A percentile compares a stretch with the other conserved stretches of the same genome.
These are phyloP conservation scores for Mucor piriformis DNA, from an alignment of 371 early-diverging fungal genomes.

Conservation along the genomic window DNA sequence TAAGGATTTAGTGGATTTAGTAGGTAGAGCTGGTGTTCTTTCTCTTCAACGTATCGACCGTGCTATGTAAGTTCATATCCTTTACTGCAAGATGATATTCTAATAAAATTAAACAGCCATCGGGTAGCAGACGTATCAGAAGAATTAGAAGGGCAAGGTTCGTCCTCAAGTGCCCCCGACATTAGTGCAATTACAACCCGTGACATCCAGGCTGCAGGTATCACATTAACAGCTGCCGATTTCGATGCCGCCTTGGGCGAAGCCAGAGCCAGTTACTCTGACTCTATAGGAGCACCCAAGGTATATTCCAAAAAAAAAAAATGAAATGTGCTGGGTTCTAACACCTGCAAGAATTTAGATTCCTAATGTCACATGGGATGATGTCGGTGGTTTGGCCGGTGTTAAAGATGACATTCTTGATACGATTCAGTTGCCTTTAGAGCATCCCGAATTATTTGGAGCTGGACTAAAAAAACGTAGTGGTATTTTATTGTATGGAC, in stretches of 20 bases:
- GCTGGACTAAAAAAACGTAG: slow-evolving; percentile 97
- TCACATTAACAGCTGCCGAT: slow-evolving; percentile 75
- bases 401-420: slow-evolving; percentile 98
- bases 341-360: slow-evolving; percentile 66
- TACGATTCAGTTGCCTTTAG: slow-evolving; percentile 97
- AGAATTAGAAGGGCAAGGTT: slow-evolving; percentile 5
- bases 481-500: slow-evolving; percentile 94
- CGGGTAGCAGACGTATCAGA: slow-evolving; percentile 12
- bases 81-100: not conserved
- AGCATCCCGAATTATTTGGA: slow-evolving; percentile 97
- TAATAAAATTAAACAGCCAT: slow-evolving; percentile 5
- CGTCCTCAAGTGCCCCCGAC: not conserved
- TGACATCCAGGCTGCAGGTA: slow-evolving; percentile 72
- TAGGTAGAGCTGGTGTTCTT: slow-evolving; percentile 70
- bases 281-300: slow-evolving; percentile 95
- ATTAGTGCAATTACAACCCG: slow-evolving; percentile 30
- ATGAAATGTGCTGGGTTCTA: too few relatives aligned
- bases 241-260: slow-evolving; percentile 79
- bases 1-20: slow-evolving; percentile 80
- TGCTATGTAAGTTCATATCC: slow-evolving; percentile 45
- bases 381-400: slow-evolving; percentile 98
- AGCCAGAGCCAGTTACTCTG: slow-evolving; percentile 85
- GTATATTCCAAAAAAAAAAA: slow-evolving; percentile 28
- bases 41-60: slow-evolving; percentile 71
- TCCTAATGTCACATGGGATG: slow-evolving; percentile 97